phyloP scores from a whole-genome alignment of 163 green algal genomes.

The Scenedesmus sp. region DNA sequence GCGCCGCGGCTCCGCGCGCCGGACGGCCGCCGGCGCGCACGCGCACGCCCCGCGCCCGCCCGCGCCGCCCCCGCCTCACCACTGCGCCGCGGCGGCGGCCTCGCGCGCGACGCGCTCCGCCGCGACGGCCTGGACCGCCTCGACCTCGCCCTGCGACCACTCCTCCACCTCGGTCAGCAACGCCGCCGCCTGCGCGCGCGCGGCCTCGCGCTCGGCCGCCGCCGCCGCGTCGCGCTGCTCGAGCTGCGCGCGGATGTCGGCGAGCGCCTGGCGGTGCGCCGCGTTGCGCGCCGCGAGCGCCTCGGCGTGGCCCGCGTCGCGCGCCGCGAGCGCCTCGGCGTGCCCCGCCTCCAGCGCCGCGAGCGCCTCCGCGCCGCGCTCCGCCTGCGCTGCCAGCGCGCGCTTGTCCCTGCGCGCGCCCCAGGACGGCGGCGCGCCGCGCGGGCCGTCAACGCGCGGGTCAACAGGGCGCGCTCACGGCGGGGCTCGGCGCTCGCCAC shows the following conservation, averaged over 20 bases:
- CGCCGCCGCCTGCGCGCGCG: neutral
- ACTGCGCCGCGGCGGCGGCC: neutral
- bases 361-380: constrained; percentile 5
- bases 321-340: neutral
- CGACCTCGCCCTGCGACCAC: constrained; percentile 51
- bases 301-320: neutral
- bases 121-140: constrained; percentile 32
- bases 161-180: constrained; percentile 48
- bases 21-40: no score
- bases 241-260: neutral
- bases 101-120: neutral
- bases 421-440: no score
- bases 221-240: neutral
- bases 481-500: neutral
- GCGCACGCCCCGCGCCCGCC: no score
- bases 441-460: no score
- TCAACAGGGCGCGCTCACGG: no score
- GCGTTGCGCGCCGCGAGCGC: constrained; percentile 7
- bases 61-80: no score
- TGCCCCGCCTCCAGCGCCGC: constrained; percentile 6
- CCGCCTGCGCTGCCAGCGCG: neutral
- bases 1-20: no score
- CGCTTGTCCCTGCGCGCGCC: constrained; percentile 37
- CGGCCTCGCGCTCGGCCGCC: no score
- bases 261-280: neutral